Conservation (phyloP, 805 yeast species). For the Danielia oregonensis region DNA sequence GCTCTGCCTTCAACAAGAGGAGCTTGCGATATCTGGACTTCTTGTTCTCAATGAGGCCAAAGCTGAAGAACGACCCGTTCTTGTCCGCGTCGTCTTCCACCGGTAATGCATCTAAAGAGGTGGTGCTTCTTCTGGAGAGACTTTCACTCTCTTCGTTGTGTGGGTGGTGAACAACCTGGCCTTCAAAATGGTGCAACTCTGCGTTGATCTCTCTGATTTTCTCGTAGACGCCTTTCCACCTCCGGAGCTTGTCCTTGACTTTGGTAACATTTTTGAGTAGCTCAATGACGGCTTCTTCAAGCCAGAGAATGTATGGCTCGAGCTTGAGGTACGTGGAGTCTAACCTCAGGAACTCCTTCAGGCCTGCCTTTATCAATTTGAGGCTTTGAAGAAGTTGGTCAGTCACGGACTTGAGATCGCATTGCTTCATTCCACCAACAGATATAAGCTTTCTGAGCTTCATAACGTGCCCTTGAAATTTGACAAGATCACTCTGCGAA, state of each 20-base stretch:
- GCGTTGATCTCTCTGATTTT: constrained; percentile 24
- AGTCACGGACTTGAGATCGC: constrained; percentile 25
- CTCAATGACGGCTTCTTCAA: constrained; percentile 22
- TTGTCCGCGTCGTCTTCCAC: constrained; percentile 5
- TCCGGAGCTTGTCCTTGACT: constrained; percentile 20
- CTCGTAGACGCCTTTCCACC: constrained; percentile 30
- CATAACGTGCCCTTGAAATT: constrained; percentile 24
- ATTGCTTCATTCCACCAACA: constrained; percentile 29
- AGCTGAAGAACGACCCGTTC: constrained; percentile 25
- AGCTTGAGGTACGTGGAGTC: constrained; percentile 6
- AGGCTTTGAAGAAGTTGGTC: constrained; percentile 14
- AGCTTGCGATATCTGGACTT: constrained; percentile 45
- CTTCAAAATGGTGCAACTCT: constrained; percentile 28
- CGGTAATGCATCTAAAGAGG: constrained; percentile 6
- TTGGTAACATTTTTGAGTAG: constrained; percentile 21
- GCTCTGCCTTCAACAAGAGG: constrained; percentile 36
- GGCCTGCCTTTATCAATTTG: background rate
- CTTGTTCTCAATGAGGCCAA: constrained; percentile 50
- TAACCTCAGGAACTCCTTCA: constrained; percentile 2
- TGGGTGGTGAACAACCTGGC: constrained; percentile 8
- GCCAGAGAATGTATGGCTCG: constrained; percentile 17
- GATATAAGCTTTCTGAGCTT: constrained; percentile 35
- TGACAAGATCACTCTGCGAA: constrained; percentile 40
- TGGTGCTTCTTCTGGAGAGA: constrained; percentile 1
- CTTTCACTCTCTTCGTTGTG: background rate